These are phyloP conservation scores for Bipolaris zeicola DNA, from an alignment of 2,329 filamentous ascomycete genomes.

Conservation along the genomic window DNA sequence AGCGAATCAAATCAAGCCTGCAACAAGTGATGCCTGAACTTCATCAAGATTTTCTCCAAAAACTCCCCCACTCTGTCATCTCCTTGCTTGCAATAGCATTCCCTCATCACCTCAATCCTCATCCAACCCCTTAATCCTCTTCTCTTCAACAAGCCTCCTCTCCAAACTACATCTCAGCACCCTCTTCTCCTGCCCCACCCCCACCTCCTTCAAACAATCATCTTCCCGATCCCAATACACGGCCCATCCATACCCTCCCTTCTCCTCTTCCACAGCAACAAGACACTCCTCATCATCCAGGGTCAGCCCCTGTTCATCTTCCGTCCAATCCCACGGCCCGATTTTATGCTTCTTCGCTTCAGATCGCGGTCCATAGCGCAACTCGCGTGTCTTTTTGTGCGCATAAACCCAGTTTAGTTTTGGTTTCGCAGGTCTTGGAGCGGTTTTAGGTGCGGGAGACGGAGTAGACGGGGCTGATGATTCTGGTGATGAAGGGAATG, in stretches of 20 bases:
- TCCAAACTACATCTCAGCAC: slow-evolving; percentile 54
- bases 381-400: slow-evolving; percentile 63
- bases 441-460: neutral
- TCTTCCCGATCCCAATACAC: slow-evolving; percentile 59
- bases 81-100: too few relatives aligned
- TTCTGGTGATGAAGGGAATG: slow-evolving; percentile 2
- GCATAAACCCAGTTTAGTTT: slow-evolving; percentile 72
- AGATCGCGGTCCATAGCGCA: slow-evolving; percentile 70
- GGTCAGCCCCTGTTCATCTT: slow-evolving; percentile 60
- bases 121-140: slow-evolving; percentile 18
- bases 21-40: too few relatives aligned
- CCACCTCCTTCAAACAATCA: slow-evolving; percentile 50
- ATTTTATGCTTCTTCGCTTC: slow-evolving; percentile 74
- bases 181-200: slow-evolving; percentile 48
- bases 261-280: slow-evolving; percentile 61
- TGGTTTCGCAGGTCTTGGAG: slow-evolving; percentile 46
- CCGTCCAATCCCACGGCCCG: slow-evolving; percentile 82
- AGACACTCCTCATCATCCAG: slow-evolving; percentile 62
- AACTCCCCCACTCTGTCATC: neutral
- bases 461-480: slow-evolving; percentile 44
- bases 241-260: slow-evolving; percentile 56
- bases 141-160: slow-evolving; percentile 44
- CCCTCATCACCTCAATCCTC: slow-evolving; percentile 8
- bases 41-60: too few relatives aligned
- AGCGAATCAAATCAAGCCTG: too few relatives aligned